Conservation (phyloP, 202 grass and related monocot species). For the Cymbopogon flexuosus region DNA sequence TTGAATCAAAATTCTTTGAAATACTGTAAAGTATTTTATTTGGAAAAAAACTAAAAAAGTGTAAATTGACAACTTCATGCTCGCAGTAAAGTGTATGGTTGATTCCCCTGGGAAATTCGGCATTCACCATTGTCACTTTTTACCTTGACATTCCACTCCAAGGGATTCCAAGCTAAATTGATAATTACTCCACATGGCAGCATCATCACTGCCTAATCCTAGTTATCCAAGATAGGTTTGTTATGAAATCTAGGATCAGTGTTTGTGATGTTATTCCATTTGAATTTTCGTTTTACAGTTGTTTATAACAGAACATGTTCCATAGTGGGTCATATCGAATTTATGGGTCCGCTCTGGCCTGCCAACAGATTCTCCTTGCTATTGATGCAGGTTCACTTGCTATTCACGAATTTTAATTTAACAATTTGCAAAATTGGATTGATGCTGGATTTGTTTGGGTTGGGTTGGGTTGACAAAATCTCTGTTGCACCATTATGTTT, state of each 20-base stretch:
- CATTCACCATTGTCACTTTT: conserved; percentile 32
- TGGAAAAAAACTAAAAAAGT: conserved; percentile 15
- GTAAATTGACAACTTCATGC: neutral
- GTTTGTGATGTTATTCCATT: conserved; percentile 11
- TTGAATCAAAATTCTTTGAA: conserved; percentile 28
- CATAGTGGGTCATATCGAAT: conserved; percentile 12
- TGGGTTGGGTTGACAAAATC: conserved; percentile 30
- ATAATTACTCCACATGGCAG: conserved; percentile 12
- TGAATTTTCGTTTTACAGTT: conserved; percentile 17
- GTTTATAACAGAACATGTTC: conserved; percentile 43
- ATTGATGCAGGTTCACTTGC: neutral
- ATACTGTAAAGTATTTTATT: conserved; percentile 2
- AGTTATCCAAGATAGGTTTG: neutral
- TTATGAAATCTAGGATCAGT: conserved; percentile 6
- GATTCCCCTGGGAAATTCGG: conserved; percentile 6
- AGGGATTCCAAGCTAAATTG: conserved; percentile 28
- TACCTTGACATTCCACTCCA: conserved; percentile 28
- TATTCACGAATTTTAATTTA: neutral
- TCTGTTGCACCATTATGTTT: neutral
- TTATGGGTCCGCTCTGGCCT: conserved; percentile 11
- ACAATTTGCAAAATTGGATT: neutral
- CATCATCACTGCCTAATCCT: conserved; percentile 26
- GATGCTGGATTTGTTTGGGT: conserved; percentile 6
- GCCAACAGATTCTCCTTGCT: neutral
- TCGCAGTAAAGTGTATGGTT: neutral